These are phyloP conservation scores for Entonaema liquescens DNA, from an alignment of 495 filamentous ascomycete genomes.

Conservation along the genomic window DNA sequence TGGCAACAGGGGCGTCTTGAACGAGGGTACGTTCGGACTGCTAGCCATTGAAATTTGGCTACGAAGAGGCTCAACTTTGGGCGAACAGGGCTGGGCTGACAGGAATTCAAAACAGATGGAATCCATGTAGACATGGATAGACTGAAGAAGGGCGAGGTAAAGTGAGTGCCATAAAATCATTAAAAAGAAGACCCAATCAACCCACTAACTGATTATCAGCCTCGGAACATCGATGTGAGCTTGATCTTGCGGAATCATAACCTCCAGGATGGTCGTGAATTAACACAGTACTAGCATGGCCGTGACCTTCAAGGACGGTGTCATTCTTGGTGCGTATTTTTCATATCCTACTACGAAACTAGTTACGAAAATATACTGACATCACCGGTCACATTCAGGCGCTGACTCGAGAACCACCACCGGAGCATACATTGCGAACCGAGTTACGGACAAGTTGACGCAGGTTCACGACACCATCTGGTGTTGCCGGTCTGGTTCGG, in stretches of 20 bases:
- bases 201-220: conserved; percentile 64
- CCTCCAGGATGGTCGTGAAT: conserved; percentile 33
- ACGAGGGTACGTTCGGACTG: conserved; percentile 65
- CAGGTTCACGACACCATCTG: conserved; percentile 98
- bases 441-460: conserved; percentile 98
- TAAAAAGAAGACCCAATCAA: background rate
- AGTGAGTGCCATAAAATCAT: conserved; percentile 65
- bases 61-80: conserved; percentile 14
- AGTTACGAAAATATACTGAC: conserved; percentile 26
- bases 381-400: conserved; percentile 51
- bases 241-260: conserved; percentile 23
- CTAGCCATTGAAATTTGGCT: conserved; percentile 7
- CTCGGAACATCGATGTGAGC: conserved; percentile 97
- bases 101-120: conserved; percentile 71
- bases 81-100: conserved; percentile 22
- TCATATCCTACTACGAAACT: background rate
- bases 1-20: conserved; percentile 73
- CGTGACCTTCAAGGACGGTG: conserved; percentile 96
- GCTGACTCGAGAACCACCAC: conserved; percentile 99
- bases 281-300: conserved; percentile 70
- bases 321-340: conserved; percentile 78
- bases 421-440: conserved; percentile 97
- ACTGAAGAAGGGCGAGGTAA: conserved; percentile 83
- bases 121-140: conserved; percentile 99
- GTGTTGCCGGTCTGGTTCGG: conserved; percentile 97